Percentiles rank a stretch among this genome's conserved stretches.
These are phyloP conservation scores for Trypanosoma caninum DNA, from an alignment of 208 protist species.

Conservation along the genomic window DNA sequence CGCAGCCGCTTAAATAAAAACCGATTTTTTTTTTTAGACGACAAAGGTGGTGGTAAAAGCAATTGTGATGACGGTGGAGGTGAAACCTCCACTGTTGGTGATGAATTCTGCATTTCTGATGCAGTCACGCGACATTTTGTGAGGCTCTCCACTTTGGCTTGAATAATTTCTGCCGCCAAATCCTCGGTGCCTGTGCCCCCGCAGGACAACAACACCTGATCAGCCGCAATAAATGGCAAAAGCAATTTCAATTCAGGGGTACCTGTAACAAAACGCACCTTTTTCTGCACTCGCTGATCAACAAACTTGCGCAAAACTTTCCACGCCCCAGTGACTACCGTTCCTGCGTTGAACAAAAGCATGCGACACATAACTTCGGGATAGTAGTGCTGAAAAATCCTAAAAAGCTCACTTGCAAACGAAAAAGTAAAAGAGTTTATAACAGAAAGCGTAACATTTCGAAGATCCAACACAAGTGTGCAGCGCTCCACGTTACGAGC, in stretches of 20 bases:
- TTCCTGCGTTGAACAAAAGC: constrained; percentile 77
- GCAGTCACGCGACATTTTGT: neutral
- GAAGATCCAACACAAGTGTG: constrained; percentile 75
- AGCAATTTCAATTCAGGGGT: constrained; percentile 39
- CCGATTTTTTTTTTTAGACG: too few relatives aligned
- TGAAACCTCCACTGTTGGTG: too few relatives aligned
- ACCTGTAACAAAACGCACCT: constrained; percentile 68
- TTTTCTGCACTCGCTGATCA: constrained; percentile 68
- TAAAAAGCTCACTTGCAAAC: constrained; percentile 48
- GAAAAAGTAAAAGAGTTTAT: constrained; percentile 47
- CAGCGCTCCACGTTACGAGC: constrained; percentile 46
- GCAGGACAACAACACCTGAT: constrained; percentile 50
- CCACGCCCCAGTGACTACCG: constrained; percentile 70
- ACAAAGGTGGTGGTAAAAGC: too few relatives aligned
- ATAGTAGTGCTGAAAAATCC: constrained; percentile 72
- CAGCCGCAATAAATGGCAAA: constrained; percentile 34
- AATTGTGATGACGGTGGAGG: too few relatives aligned
- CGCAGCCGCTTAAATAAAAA: too few relatives aligned
- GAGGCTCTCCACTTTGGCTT: constrained; percentile 32
- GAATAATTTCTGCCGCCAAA: constrained; percentile 29
- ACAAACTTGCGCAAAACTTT: constrained; percentile 73
- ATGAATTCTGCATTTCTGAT: neutral
- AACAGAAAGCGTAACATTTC: constrained; percentile 52
- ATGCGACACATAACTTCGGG: constrained; percentile 76
- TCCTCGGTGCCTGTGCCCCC: constrained; percentile 41